Evolutionary conservation across 1,284 basidiomycete species (phyloP).

Genomic region (Malassezia globosa): DNA sequence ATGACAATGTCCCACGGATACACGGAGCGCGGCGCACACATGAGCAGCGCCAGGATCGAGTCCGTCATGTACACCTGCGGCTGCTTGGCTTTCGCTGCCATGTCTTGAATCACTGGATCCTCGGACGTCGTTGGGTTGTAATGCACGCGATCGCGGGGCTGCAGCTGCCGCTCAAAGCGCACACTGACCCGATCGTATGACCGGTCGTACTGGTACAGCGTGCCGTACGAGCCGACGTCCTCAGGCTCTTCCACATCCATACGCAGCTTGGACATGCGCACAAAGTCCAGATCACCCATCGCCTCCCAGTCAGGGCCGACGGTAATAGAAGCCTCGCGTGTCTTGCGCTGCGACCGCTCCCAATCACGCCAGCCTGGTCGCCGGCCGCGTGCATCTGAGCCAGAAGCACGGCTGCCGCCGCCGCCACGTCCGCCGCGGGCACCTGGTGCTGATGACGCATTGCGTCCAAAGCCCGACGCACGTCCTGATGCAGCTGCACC

Average conservation of each 20-base stretch:
- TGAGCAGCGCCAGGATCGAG: constrained; percentile 85
- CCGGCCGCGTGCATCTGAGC: constrained; percentile 44
- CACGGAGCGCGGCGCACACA: constrained; percentile 87
- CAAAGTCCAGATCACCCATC: constrained; percentile 94
- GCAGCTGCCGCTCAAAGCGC: constrained; percentile 77
- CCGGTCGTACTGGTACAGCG: constrained; percentile 86
- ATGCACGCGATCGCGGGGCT: constrained; percentile 84
- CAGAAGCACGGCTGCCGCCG: constrained; percentile 31
- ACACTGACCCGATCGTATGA: constrained; percentile 82
- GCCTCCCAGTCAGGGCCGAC: constrained; percentile 85
- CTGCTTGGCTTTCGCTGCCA: constrained; percentile 45
- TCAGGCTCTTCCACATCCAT: constrained; percentile 59
- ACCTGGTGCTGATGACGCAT: not conserved
- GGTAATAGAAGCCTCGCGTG: constrained; percentile 83
- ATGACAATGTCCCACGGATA: constrained; percentile 99
- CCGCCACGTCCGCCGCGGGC: constrained; percentile 48
- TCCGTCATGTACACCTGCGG: constrained; percentile 92
- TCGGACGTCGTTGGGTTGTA: constrained; percentile 97
- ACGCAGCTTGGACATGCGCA: constrained; percentile 76
- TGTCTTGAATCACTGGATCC: constrained; percentile 57
- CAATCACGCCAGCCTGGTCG: constrained; percentile 80
- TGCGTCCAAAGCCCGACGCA: constrained; percentile 22
- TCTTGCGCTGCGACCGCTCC: constrained; percentile 72
- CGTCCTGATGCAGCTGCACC: constrained; percentile 28
- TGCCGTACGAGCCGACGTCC: constrained; percentile 63